Base-by-base conservation (phyloP, 2,329 filamentous ascomycete species). In the Xylariaceae sp. region DNA sequence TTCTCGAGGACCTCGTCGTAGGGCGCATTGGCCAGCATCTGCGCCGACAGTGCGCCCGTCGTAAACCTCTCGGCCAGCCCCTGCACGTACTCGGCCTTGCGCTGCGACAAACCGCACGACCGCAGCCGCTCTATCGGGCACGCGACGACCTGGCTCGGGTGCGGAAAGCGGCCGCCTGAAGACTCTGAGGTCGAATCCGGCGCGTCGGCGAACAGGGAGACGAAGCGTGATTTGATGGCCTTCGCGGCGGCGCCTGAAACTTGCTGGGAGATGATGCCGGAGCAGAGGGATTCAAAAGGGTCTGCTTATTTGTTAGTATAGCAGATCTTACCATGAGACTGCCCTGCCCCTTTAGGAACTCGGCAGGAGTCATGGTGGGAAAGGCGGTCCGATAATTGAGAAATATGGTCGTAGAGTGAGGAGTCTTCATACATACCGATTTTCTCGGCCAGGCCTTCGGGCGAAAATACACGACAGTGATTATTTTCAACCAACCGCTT, bases 261-360 rank as follows among this genome's bases (percentile, higher is more conserved):
- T n/a, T 98, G 93, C 66, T 97, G 93, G 39, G 88, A 89, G 55
- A 97, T 95, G 59, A 98, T 96, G 38, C 89, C 86, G 63, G 85
- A 90, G 30, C 80, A 77, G 26, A 98, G 74, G 43, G 80, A 83
- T 53, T 85, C 83, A 58, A 96, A 98, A 0, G 93, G 93, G 64
- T 97, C 22, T 26, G 22, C 22, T 26, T 26, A 26, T 26, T 26
- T 26, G 22, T 26, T 6, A 26, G 11, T 26, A n/a, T n/a, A n/a
- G n/a, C n/a, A n/a, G n/a, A n/a, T n/a, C n/a, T n/a, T n/a, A n/a
- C n/a, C n/a, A n/a, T n/a, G n/a, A n/a, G n/a, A n/a, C n/a, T n/a
- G n/a, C n/a, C n/a, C n/a, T n/a, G n/a, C n/a, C n/a, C n/a, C n/a
- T n/a, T n/a, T n/a, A n/a, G n/a, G n/a, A n/a, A n/a, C n/a, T n/a